Evolutionary conservation across 1,139 yeast genomes (phyloP).

Genomic region (Kodamaea ohmeri): DNA sequence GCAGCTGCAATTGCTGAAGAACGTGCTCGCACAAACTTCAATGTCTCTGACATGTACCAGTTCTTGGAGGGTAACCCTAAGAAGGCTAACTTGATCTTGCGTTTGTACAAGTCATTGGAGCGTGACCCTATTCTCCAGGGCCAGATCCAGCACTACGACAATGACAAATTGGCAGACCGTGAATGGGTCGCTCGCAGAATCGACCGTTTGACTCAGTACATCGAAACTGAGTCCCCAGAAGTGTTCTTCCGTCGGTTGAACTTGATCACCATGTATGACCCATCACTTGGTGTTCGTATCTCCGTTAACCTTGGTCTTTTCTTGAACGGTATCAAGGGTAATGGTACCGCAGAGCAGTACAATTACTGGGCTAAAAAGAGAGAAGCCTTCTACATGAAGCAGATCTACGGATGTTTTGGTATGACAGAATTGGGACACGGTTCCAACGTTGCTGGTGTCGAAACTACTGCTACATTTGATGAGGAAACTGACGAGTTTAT

Average conservation of each 20-base stretch:
- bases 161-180: conserved; percentile 48
- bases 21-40: conserved; percentile 45
- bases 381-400: conserved; percentile 65
- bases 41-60: conserved; percentile 31
- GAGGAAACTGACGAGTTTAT: conserved; percentile 61
- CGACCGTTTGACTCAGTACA: conserved; percentile 39
- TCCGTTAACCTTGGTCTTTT: conserved; percentile 71
- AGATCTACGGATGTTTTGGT: conserved; percentile 85
- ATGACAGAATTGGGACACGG: conserved; percentile 97
- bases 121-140: conserved; percentile 54
- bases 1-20: conserved; percentile 40
- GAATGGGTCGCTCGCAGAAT: conserved; percentile 49
- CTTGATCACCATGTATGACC: conserved; percentile 57
- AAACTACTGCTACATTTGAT: conserved; percentile 87
- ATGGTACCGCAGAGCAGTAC: conserved; percentile 62
- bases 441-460: conserved; percentile 87
- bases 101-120: conserved; percentile 46
- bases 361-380: conserved; percentile 72
- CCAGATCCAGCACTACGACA: conserved; percentile 51
- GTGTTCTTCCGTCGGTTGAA: conserved; percentile 36
- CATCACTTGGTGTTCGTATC: conserved; percentile 53
- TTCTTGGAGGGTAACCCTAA: conserved; percentile 56
- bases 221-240: conserved; percentile 45
- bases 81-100: conserved; percentile 43
- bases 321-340: conserved; percentile 66